phyloP scores from a whole-genome alignment of 352 stramenopile species.

The Blastocystis hominis region DNA sequence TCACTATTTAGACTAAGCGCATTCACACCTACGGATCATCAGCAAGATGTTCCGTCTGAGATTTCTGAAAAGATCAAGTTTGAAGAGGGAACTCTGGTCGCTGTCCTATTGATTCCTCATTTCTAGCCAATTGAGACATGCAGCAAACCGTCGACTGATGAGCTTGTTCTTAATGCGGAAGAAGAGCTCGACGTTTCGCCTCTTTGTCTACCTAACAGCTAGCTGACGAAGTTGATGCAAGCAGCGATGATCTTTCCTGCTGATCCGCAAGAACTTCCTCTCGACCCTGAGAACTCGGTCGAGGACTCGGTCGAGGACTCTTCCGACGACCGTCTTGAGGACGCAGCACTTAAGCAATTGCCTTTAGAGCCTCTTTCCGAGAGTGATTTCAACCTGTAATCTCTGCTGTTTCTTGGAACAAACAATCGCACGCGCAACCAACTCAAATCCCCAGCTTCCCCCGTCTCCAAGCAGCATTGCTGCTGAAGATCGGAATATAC shows the following conservation, averaged over 20 bases:
- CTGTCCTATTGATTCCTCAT: neutral
- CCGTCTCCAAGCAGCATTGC: constrained; percentile 72
- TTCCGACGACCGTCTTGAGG: neutral
- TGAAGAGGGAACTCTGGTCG: neutral
- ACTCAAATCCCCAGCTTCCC: constrained; percentile 50
- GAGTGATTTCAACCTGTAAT: constrained; percentile 47
- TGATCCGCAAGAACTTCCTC: neutral
- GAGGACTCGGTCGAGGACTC: neutral
- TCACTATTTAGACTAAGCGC: neutral
- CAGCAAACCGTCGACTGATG: neutral
- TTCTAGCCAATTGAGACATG: constrained; percentile 22
- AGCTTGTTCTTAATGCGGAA: neutral
- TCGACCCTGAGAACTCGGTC: neutral
- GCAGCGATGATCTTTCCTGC: neutral
- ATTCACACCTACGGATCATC: neutral
- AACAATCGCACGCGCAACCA: neutral
- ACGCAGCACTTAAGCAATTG: neutral
- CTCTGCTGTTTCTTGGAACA: constrained; percentile 21
- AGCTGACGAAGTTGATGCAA: neutral
- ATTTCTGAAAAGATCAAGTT: neutral
- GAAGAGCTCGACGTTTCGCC: neutral
- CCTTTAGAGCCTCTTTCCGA: constrained; percentile 30
- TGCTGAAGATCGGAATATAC: constrained; percentile 81
- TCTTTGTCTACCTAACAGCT: neutral
- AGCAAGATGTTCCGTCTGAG: neutral